Percentiles rank a stretch among this genome's conserved stretches.
These are phyloP conservation scores for Rubia tinctorum DNA, from an alignment of 305 asterid genomes.

Conservation along the genomic window DNA sequence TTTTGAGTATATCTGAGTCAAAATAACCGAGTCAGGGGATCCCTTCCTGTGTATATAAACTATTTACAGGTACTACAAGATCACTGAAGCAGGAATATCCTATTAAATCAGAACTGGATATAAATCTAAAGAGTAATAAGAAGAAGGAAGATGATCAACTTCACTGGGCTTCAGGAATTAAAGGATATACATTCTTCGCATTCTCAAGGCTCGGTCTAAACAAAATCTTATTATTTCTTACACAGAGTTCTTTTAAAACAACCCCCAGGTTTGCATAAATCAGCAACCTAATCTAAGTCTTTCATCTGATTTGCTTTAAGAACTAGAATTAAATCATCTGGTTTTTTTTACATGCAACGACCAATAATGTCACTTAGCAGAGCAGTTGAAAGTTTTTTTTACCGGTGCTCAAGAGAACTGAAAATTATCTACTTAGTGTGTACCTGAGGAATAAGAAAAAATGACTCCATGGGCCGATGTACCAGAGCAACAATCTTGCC, in stretches of 20 bases:
- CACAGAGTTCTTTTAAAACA: not conserved
- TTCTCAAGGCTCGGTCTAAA: not conserved
- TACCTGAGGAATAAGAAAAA: conserved; percentile 88
- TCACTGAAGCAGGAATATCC: conserved; percentile 4
- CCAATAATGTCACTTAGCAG: not conserved
- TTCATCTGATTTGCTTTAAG: not conserved
- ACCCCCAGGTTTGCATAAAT: not conserved
- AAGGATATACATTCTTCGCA: not conserved
- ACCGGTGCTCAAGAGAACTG: conserved; percentile 1
- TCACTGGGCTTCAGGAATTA: not conserved
- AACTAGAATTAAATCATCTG: not conserved
- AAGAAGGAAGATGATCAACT: not conserved
- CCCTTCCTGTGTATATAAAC: not conserved
- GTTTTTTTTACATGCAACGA: not conserved
- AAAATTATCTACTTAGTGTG: conserved; percentile 1
- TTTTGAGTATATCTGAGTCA: not conserved
- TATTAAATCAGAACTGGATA: not conserved
- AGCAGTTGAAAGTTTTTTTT: not conserved
- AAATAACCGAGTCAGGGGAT: not conserved
- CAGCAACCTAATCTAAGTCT: conserved; percentile 2
- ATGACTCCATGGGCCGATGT: conserved; percentile 91
- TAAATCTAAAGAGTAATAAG: not conserved
- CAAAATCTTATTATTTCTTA: not conserved
- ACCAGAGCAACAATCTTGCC: conserved; percentile 68
- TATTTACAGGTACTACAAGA: not conserved